phyloP scores from a whole-genome alignment of 1,284 basidiomycete genomes.

The Apiotrichum mycotoxinovorans region DNA sequence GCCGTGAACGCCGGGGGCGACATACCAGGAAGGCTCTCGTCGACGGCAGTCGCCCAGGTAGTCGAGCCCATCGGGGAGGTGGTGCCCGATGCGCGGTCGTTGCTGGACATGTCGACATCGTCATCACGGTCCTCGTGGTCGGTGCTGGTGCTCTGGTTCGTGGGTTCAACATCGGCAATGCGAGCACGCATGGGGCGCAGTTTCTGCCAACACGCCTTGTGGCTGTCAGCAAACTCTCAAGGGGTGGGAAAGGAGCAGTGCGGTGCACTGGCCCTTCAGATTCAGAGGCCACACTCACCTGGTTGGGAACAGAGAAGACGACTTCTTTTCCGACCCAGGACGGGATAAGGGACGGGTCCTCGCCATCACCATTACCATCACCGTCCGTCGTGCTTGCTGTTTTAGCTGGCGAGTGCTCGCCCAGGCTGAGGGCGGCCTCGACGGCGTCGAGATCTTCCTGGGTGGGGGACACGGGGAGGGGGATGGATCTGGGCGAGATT shows the following conservation, averaged over 20 bases:
- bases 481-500: conserved; percentile 5
- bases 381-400: too few relatives aligned
- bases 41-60: conserved; percentile 6
- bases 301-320: conserved; percentile 2
- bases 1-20: conserved; percentile 8
- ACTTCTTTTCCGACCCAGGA: conserved; percentile 13
- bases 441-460: conserved; percentile 7
- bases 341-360: neutral
- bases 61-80: conserved; percentile 6
- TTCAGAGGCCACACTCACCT: neutral
- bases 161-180: neutral
- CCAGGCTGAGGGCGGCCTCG: conserved; percentile 1
- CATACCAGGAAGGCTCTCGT: conserved; percentile 1
- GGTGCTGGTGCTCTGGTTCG: neutral
- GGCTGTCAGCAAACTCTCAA: neutral
- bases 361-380: neutral
- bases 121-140: neutral
- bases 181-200: neutral
- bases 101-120: neutral
- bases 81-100: neutral
- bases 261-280: too few relatives aligned
- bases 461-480: conserved; percentile 15
- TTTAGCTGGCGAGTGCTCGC: neutral
- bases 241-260: too few relatives aligned
- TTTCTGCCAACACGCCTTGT: neutral